Base-by-base conservation (phyloP, 495 filamentous ascomycete genomes). In the Lasiosphaeria miniovina region DNA sequence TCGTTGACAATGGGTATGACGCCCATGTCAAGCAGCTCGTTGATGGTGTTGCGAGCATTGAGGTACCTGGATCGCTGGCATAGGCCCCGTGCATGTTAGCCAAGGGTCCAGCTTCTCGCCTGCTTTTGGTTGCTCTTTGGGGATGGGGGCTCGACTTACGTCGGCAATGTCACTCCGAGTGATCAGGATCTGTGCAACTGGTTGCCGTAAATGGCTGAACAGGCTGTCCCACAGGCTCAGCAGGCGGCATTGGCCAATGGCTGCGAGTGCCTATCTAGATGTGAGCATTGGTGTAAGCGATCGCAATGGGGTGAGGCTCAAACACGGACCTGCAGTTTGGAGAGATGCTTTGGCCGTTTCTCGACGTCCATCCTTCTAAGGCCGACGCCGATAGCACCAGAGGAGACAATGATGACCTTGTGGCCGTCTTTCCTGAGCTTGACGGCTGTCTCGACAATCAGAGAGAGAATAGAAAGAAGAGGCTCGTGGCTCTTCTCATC, bases 1-100 rank as follows among this genome's bases (percentile, higher is more conserved):
- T 98, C 94, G 65, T 98, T 98, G 59, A 98, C 94, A 62, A 98
- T 96, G 3, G 94, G 95, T 60, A 98, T 94, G 11, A 97, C 93
- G 1, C 91, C 91, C 94, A 97, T 96, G 60, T 90, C 85, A 38
- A 98, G 80, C 24, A 98, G 80, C 72, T 96, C 91, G 40, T 83
- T 78, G 62, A 98, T 87, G 1, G 94, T 97, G 67, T 96, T 97
- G 74, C 95, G 90, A 2, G 94, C 94, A 76, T 98, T 98, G 61
- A 91, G 81, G 74, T 98, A 98, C 83, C 96, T 88, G 40, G 92
- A 94, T 60, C 90, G 85, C 88, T 94, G 56, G 1, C 2, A 52
- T 9, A 6, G 6, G 17, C 35, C 67, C 31, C 61, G 61, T 35
- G 56, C 43, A 46, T n/a, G 45, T 32, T 4, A 41, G 41, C 36